A percentile compares a stretch with the other conserved stretches of the same genome.
Evolutionary conservation across 2,329 filamentous ascomycete species (phyloP).

Genomic region (Microsporum canis): DNA sequence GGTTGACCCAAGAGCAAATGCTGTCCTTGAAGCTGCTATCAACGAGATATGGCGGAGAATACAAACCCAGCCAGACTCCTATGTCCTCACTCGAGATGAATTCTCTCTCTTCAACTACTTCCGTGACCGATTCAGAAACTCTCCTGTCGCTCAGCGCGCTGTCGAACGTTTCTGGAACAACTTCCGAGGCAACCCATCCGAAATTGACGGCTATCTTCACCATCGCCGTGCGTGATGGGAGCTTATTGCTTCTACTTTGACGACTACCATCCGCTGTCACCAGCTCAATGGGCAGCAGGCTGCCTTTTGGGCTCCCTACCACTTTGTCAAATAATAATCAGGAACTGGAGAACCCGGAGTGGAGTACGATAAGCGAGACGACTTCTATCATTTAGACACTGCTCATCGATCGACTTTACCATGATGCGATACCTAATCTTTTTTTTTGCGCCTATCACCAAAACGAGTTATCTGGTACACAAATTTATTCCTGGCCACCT

Average conservation of each 20-base stretch:
- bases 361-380: background rate
- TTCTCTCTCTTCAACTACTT: slow-evolving; percentile 84
- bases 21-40: slow-evolving; percentile 55
- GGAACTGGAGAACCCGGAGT: background rate
- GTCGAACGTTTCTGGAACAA: slow-evolving; percentile 48
- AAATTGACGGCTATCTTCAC: slow-evolving; percentile 16
- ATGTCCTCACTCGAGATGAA: slow-evolving; percentile 64
- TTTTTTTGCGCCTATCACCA: background rate
- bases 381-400: background rate
- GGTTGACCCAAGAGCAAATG: slow-evolving; percentile 50
- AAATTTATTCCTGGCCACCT: background rate
- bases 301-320: background rate
- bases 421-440: background rate
- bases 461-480: background rate
- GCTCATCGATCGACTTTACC: background rate
- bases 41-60: slow-evolving; percentile 57
- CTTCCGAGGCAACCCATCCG: slow-evolving; percentile 20
- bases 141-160: slow-evolving; percentile 39
- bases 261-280: background rate
- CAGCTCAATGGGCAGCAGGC: background rate
- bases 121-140: slow-evolving; percentile 52
- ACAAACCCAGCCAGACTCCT: slow-evolving; percentile 50
- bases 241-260: background rate
- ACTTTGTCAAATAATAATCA: background rate
- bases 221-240: background rate